Conservation (phyloP, 495 filamentous ascomycete species). For the Haplographium delicatum region DNA sequence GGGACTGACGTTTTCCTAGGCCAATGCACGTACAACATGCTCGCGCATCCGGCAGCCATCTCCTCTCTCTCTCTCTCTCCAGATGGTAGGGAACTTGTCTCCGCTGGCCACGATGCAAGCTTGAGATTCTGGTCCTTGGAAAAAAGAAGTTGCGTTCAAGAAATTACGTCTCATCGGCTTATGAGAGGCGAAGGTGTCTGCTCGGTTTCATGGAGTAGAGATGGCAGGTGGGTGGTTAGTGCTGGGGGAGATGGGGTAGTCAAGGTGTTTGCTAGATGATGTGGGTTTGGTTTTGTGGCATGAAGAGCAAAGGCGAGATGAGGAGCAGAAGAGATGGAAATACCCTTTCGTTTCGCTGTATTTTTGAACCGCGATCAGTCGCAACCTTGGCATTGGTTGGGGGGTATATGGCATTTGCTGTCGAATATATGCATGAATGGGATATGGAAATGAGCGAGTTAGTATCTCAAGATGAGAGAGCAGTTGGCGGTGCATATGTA, state of each 20-base stretch:
- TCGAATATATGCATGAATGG: too few species aligned
- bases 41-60: constrained; percentile 89
- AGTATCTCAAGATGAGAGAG: not conserved
- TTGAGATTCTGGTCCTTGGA: constrained; percentile 98
- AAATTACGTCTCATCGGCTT: constrained; percentile 81
- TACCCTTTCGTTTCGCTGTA: constrained; percentile 3
- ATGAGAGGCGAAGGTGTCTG: constrained; percentile 96
- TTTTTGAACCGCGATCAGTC: constrained; percentile 1
- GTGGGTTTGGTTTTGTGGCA: not conserved
- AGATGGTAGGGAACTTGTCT: constrained; percentile 89
- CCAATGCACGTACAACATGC: constrained; percentile 98
- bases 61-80: constrained; percentile 85
- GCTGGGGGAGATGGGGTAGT: constrained; percentile 95
- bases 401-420: too few species aligned
- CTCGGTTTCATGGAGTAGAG: constrained; percentile 86
- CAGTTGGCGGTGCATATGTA: not conserved
- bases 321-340: constrained; percentile 12
- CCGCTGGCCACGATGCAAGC: constrained; percentile 89
- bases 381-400: too few species aligned
- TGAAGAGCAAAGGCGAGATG: not conserved
- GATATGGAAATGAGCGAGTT: not conserved
- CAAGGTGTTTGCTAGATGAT: constrained; percentile 74
- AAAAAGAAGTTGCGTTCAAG: constrained; percentile 87
- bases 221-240: constrained; percentile 89
- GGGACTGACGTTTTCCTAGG: constrained; percentile 44